Conservation (phyloP, 2,329 filamentous ascomycete genomes). For the Penicillium paneum region DNA sequence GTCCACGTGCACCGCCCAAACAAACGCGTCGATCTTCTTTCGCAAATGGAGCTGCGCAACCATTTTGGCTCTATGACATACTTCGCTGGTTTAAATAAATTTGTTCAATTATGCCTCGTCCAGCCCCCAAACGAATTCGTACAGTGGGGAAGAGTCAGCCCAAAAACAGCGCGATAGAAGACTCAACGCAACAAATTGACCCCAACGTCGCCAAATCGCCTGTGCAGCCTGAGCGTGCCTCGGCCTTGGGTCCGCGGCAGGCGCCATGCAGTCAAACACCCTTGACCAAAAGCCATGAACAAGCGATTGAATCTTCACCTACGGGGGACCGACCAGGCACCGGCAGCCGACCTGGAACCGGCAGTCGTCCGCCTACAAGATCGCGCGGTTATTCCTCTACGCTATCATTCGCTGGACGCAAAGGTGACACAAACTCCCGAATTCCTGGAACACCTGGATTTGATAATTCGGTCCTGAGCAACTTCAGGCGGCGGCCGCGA, state of each 20-base stretch:
- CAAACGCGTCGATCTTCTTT: constrained; percentile 10
- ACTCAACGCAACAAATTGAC: constrained; percentile 8
- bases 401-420: constrained; percentile 37
- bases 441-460: constrained; percentile 42
- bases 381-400: constrained; percentile 42
- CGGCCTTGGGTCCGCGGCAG: constrained; percentile 18
- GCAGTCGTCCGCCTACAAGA: constrained; percentile 36
- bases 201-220: constrained; percentile 13
- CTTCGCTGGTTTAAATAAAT: background rate
- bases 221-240: constrained; percentile 11
- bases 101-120: constrained; percentile 19
- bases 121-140: constrained; percentile 23
- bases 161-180: constrained; percentile 2
- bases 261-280: constrained; percentile 33
- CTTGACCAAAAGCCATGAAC: constrained; percentile 29
- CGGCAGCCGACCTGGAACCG: constrained; percentile 34
- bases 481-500: constrained; percentile 44
- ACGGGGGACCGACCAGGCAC: constrained; percentile 31
- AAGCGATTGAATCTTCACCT: constrained; percentile 37
- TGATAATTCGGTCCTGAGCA: constrained; percentile 44
- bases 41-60: background rate
- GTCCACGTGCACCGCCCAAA: constrained; percentile 19
- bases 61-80: background rate
- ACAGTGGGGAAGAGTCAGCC: constrained; percentile 10
- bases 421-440: constrained; percentile 35